phyloP scores from a whole-genome alignment of 805 yeast species.

The Peterozyma toletana region DNA sequence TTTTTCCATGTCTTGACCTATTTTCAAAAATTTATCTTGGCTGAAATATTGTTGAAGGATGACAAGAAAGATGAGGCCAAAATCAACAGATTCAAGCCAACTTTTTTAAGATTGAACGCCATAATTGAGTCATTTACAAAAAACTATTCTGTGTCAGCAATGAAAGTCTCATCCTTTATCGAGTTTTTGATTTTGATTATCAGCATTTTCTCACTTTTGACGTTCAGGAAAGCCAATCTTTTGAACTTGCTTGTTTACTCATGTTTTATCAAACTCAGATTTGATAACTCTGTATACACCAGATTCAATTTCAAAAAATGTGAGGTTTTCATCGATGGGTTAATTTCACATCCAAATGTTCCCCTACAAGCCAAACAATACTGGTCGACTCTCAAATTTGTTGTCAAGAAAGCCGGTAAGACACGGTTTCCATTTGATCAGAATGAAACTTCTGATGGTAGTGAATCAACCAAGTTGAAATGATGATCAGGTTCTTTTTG shows the following conservation, averaged over 20 bases:
- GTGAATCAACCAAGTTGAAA: background rate
- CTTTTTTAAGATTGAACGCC: constrained; percentile 3
- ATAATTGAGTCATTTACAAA: constrained; percentile 37
- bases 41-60: constrained; percentile 35
- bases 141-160: constrained; percentile 49
- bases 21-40: constrained; percentile 56
- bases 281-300: constrained; percentile 32
- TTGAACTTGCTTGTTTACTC: constrained; percentile 11
- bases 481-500: background rate
- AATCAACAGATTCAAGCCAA: constrained; percentile 10
- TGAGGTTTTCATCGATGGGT: constrained; percentile 31
- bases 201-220: constrained; percentile 21
- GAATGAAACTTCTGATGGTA: background rate
- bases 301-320: constrained; percentile 30
- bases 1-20: constrained; percentile 77
- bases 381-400: constrained; percentile 42
- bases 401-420: constrained; percentile 13
- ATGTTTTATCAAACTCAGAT: constrained; percentile 32
- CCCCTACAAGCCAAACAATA: constrained; percentile 40
- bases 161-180: constrained; percentile 51
- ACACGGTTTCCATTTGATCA: background rate
- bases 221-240: constrained; percentile 19
- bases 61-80: constrained; percentile 14
- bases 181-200: constrained; percentile 33
- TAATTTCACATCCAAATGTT: constrained; percentile 45